Percentiles rank a stretch among this genome's conserved stretches.
Conservation (phyloP, 2,329 filamentous ascomycete species). For the Arthrinium puccinioides region DNA sequence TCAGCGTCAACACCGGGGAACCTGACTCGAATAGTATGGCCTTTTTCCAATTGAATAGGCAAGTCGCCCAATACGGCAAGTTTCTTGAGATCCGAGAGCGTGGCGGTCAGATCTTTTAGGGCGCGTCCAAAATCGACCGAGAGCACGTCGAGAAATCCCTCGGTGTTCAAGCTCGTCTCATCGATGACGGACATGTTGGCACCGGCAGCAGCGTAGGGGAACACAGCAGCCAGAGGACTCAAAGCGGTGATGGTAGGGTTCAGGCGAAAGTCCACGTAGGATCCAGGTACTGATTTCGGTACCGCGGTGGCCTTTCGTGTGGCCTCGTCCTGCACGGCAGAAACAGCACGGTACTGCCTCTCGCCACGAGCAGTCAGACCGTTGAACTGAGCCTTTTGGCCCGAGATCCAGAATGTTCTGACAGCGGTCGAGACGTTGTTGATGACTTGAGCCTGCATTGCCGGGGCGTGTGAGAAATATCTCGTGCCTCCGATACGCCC, state of each 20-base stretch:
- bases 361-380: conserved; percentile 67
- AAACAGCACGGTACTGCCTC: conserved; percentile 73
- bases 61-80: conserved; percentile 75
- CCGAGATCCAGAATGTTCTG: conserved; percentile 85
- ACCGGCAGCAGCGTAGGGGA: conserved; percentile 38
- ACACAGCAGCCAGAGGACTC: conserved; percentile 55
- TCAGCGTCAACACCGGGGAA: conserved; percentile 87
- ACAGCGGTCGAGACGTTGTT: conserved; percentile 93
- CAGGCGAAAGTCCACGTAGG: conserved; percentile 81
- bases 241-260: conserved; percentile 87
- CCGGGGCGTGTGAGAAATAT: conserved; percentile 85
- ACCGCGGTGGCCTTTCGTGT: conserved; percentile 57
- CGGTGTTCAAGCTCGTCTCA: conserved; percentile 63
- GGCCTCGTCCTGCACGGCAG: conserved; percentile 65
- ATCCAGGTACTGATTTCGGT: conserved; percentile 56
- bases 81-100: conserved; percentile 74
- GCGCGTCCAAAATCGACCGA: conserved; percentile 83
- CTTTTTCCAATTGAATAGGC: conserved; percentile 65
- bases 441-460: conserved; percentile 80
- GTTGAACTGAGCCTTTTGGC: conserved; percentile 81
- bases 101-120: conserved; percentile 71
- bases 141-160: conserved; percentile 78
- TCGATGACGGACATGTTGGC: conserved; percentile 32
- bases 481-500: conserved; percentile 64
- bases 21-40: conserved; percentile 65